Evolutionary conservation across 2,329 filamentous ascomycete species (phyloP), one percentile per base, ranked within the genome.

Genomic region (Periconia macrospinosa): DNA sequence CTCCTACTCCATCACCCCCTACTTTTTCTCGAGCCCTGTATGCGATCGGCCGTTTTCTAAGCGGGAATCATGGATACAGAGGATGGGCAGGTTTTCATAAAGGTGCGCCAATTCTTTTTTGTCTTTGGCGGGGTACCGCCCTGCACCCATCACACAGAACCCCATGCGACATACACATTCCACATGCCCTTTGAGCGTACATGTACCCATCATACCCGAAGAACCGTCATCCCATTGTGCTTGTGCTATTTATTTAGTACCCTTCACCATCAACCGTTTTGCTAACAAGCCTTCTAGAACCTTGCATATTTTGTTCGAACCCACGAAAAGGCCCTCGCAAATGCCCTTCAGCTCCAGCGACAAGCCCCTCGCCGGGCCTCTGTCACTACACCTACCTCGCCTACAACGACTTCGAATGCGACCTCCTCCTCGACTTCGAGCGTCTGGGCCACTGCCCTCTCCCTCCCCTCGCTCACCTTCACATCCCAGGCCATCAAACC

Each of bases 241-340:
- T 10, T n/a, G 33, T 37, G 11, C 15, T 13, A 5, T 37, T 33
- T 13, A 7, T 33, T 37, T n/a, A 13, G 33, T 37, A 37, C 11
- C 11, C 11, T 37, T 13, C 15, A 41, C n/a, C 14, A 8, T 27
- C 23, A 8, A 27, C 23, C 23, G 23, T 27, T 43, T 37, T 65
- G 58, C 74, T 78, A 57, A 76, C 66, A 57, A 55, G 37, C 30
- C 43, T 45, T 53, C 30, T 74, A 97, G 93, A 94, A 96, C 83
- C 84, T 99, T 73, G 92, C 93, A 72, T 88, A 88, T 78, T 97
- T 96, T 77, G 92, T 99, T 77, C 91, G 92, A 59, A 96, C 92
- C 52, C 92, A 99, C 80, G 94, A 99, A 78, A 96, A 96, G 78
- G 93, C 92, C 37, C 85, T 99, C 59, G 94, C 94, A 71, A 97